Conservation (phyloP, 768 basidiomycete species). For the Mycena amicta region DNA sequence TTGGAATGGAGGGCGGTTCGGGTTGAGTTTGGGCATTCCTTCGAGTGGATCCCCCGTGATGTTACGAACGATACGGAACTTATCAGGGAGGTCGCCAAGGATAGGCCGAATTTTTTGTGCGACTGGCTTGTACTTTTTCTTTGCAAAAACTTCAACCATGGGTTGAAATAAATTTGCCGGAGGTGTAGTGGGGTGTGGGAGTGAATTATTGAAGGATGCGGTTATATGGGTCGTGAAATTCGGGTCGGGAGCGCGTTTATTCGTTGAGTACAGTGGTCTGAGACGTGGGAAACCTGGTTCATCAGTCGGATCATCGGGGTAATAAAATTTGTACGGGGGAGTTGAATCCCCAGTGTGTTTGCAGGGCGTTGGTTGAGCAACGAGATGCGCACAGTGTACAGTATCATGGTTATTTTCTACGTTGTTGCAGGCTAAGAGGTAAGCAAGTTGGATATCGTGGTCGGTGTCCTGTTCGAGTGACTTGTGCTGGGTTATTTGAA, state of each 20-base stretch:
- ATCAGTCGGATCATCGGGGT: no score
- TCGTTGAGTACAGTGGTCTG: no score
- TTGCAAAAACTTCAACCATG: no score
- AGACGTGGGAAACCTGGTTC: no score
- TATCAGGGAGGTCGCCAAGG: slow-evolving; percentile 16
- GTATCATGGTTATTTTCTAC: not conserved
- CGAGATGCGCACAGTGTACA: not conserved
- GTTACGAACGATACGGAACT: no score
- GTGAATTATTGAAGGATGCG: slow-evolving; percentile 14
- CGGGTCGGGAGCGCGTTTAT: not conserved
- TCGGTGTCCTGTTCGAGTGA: not conserved
- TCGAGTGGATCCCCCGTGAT: no score
- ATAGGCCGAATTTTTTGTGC: no score
- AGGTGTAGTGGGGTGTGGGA: no score
- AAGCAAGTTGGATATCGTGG: not conserved
- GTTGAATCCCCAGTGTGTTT: not conserved
- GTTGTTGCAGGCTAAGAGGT: not conserved
- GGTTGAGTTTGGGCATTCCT: slow-evolving; percentile 4
- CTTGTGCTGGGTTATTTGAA: not conserved
- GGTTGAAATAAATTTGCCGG: no score
- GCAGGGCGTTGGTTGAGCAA: not conserved
- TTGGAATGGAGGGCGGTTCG: slow-evolving; percentile 1
- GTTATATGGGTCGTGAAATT: not conserved
- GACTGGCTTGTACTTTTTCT: no score
- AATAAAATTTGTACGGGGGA: not conserved